Base-by-base conservation (phyloP, 139 green algal genomes). In the Coccomyxa sp. region DNA sequence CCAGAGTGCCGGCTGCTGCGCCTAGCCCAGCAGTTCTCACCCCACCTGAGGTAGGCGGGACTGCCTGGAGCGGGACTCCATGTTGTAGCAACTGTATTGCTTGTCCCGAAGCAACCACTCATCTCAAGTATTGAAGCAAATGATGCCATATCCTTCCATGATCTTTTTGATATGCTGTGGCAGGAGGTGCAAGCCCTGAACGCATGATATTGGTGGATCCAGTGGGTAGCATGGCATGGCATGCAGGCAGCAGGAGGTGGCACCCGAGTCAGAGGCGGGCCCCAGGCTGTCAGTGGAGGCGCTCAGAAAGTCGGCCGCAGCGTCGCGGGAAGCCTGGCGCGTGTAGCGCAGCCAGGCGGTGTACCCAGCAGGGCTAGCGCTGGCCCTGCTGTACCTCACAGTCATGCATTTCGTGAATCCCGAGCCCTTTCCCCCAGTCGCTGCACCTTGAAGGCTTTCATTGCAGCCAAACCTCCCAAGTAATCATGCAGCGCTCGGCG, bases 321-420 rank as follows among this genome's bases (percentile, higher is more conserved):
- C 10, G 44, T 58, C 44, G 44, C 44, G 44, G 10, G 44, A 58
- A 14, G 44, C 44, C 44, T 58, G 44, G 44, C 44, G 14, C 10
- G 14, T 58, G 10, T 58, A 58, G 12, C 44, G 44, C 12, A 58
- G 44, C 44, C 44, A 58, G 44, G 44, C 44, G 14, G 44, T 58
- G 10, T 58, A 91, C 39, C 83, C 90, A 38, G 79, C 93, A 29
- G 86, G 87, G 7, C 10, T 93, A n/a, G 86, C 93, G 1, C 88
- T 97, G 75, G 92, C 91, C 2, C 74, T 95, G 75, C 79, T 97
- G 33, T 97, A 97, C 82, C 78, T 90, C 7, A 93, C 89, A 18
- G 89, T 93, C 44, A 58, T 58, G 44, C 10, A 14, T 14, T 58
- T 58, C 14, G 44, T 58, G 44, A 10, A 14, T 14, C 44, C 44